Percentiles rank a stretch among this genome's conserved stretches.
phyloP scores from a whole-genome alignment of 1,139 yeast species.

The Yamadazyma friedrichii region DNA sequence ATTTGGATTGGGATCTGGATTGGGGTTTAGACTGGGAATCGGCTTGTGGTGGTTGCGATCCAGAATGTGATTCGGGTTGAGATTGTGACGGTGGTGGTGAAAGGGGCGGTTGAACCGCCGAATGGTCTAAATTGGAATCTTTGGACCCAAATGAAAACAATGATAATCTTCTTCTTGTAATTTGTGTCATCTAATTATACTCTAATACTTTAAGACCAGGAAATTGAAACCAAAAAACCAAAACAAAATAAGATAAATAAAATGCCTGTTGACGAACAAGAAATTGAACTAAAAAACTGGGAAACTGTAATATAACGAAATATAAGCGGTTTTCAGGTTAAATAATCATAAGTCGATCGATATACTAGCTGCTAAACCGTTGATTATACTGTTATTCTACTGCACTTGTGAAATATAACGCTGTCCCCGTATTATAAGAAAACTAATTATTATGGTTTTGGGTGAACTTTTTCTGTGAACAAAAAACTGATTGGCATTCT shows the following conservation, averaged over 20 bases:
- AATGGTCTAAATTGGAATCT: constrained; percentile 3
- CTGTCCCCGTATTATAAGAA: too few relatives aligned
- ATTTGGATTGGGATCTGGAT: not conserved
- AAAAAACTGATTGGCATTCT: too few relatives aligned
- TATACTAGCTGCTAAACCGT: too few relatives aligned
- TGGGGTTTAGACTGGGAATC: not conserved
- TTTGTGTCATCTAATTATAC: constrained; percentile 14
- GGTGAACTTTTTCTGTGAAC: too few relatives aligned
- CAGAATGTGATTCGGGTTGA: not conserved
- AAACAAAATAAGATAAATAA: not conserved
- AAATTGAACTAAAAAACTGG: not conserved
- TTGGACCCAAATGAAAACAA: constrained; percentile 21
- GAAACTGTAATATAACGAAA: too few relatives aligned
- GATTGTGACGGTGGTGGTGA: not conserved
- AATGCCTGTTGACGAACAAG: not conserved
- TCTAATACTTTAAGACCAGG: not conserved
- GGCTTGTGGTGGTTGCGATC: not conserved
- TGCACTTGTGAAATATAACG: too few relatives aligned
- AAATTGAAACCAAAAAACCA: not conserved
- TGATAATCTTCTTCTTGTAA: constrained; percentile 18
- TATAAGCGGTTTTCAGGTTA: too few relatives aligned
- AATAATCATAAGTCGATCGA: too few relatives aligned
- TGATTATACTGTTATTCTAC: too few relatives aligned
- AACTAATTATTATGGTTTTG: too few relatives aligned
- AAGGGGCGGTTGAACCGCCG: not conserved